Evolutionary conservation across 1,139 yeast species (phyloP).

Genomic region (Protomyces lactucae-debilis): DNA sequence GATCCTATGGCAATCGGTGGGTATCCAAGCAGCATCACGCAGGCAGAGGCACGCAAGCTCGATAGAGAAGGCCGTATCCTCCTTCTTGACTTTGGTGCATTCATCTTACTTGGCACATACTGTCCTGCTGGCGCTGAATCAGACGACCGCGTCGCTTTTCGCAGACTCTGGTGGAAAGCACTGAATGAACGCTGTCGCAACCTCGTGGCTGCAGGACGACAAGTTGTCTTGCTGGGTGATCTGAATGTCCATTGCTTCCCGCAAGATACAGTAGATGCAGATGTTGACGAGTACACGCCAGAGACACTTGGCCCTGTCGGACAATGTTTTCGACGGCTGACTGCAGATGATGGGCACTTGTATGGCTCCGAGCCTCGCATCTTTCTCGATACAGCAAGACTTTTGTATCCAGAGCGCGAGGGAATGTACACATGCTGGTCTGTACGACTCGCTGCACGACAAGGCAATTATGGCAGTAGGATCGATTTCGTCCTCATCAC

Average conservation of each 20-base stretch:
- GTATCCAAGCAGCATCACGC: constrained; percentile 45
- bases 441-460: constrained; percentile 64
- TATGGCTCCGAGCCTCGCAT: constrained; percentile 33
- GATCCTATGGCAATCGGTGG: constrained; percentile 57
- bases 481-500: constrained; percentile 69
- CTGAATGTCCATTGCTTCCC: constrained; percentile 73
- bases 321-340: background rate
- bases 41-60: constrained; percentile 44
- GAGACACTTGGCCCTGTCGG: constrained; percentile 25
- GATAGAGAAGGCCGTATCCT: constrained; percentile 85
- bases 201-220: constrained; percentile 48
- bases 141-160: constrained; percentile 62
- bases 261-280: constrained; percentile 70
- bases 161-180: constrained; percentile 54
- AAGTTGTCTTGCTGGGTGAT: constrained; percentile 80
- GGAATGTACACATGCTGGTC: constrained; percentile 84
- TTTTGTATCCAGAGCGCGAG: constrained; percentile 51
- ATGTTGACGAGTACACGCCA: constrained; percentile 14
- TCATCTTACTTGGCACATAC: constrained; percentile 65
- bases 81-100: constrained; percentile 62
- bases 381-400: constrained; percentile 63
- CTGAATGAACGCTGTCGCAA: constrained; percentile 58
- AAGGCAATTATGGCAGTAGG: constrained; percentile 56
- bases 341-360: background rate
- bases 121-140: constrained; percentile 68